Evolutionary conservation across 2,329 filamentous ascomycete genomes (phyloP), one percentile per base, ranked within the genome.

Genomic region (Pyricularia pennisetigena): DNA sequence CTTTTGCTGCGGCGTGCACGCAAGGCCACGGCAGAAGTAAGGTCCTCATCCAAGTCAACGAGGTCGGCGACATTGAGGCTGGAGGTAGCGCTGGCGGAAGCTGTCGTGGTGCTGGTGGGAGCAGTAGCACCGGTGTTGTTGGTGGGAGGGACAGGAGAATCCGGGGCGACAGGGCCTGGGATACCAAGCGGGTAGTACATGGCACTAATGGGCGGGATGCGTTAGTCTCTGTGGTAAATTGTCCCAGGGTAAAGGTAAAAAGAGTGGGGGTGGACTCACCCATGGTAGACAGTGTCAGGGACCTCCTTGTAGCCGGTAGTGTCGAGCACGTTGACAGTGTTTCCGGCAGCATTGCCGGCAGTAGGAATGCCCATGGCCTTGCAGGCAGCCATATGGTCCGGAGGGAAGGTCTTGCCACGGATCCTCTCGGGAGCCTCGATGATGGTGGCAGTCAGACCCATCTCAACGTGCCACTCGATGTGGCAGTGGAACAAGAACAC

Each of bases 261-360:
- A 16, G 1, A n/a, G 20, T 54, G 41, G 20, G 20, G 68, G 24
- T 30, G 20, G 35, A 77, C 78, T 69, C 69, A 81, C 77, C 88
- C 89, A 0, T 69, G 72, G 65, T 80, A 80, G 1, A 76, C 78
- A 0, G 85, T 83, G 10, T 89, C 70, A 30, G 80, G 80, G 0
- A 79, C 77, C 0, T 83, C 81, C 26, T 84, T 82, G 74, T 85
- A 81, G 49, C 83, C 85, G 0, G 74, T 78, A 3, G 86, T 79
- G 72, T 91, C 83, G 2, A 86, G 76, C 3, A 82, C 75, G 69
- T 90, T 76, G 1, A 76, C 71, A 0, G 83, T 86, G 70, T 90
- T 90, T 0, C 86, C 90, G 0, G 86, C 90, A 0, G 90, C 90
- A 72, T 93, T 92, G 0, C 90, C 90, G 12, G 74, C 72, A 1